These are phyloP conservation scores for Trichoderma sp. DNA, from an alignment of 2,329 filamentous ascomycete genomes.

Conservation along the genomic window DNA sequence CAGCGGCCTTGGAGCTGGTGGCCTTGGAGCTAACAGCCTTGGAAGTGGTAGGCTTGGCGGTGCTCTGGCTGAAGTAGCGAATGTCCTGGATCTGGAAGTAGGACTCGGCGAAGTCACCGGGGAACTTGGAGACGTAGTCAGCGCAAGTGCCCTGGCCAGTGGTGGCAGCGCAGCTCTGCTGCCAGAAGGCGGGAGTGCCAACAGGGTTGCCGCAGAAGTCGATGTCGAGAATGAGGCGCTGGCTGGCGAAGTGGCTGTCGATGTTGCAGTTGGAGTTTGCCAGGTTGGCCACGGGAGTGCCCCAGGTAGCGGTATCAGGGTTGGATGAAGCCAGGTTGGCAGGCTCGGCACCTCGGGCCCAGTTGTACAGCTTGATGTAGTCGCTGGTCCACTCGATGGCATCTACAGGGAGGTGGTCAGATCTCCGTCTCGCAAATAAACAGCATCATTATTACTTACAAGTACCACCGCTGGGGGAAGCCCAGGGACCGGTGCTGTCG, in stretches of 20 bases:
- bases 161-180: slow-evolving; percentile 31
- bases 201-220: slow-evolving; percentile 75
- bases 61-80: slow-evolving; percentile 36
- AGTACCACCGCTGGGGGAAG: slow-evolving; percentile 42
- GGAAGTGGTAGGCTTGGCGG: neutral
- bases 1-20: neutral
- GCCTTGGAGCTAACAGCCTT: neutral
- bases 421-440: neutral
- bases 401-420: slow-evolving; percentile 30
- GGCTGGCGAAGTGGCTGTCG: slow-evolving; percentile 60
- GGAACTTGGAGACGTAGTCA: slow-evolving; percentile 42
- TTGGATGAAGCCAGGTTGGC: slow-evolving; percentile 40
- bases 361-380: slow-evolving; percentile 47
- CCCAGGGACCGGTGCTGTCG: slow-evolving; percentile 45
- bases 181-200: slow-evolving; percentile 39
- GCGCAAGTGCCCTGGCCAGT: slow-evolving; percentile 37
- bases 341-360: slow-evolving; percentile 38
- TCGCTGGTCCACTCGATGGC: slow-evolving; percentile 47
- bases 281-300: slow-evolving; percentile 62
- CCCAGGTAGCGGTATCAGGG: slow-evolving; percentile 68
- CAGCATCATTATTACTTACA: slow-evolving; percentile 36
- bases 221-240: slow-evolving; percentile 75
- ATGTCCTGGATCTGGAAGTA: slow-evolving; percentile 51
- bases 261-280: slow-evolving; percentile 63
- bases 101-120: slow-evolving; percentile 40